Evolutionary conservation across 2,329 filamentous ascomycete genomes (phyloP).

Genomic region (Alternaria incomplexa): DNA sequence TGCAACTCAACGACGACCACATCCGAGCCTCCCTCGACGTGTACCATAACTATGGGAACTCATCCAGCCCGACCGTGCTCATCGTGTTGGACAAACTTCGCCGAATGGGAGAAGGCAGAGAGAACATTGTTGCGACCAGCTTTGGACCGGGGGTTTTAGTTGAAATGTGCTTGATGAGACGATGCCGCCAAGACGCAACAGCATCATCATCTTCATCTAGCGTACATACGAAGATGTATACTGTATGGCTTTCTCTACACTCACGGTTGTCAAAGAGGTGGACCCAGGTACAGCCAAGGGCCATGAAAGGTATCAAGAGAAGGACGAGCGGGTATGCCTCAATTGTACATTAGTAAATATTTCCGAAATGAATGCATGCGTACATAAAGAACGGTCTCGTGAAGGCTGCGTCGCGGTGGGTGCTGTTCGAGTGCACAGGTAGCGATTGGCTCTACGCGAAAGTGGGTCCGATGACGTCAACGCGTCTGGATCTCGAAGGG

Average conservation of each 20-base stretch:
- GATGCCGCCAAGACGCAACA: constrained; percentile 25
- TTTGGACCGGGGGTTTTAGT: constrained; percentile 74
- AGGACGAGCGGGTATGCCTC: neutral
- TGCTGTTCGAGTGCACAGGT: neutral
- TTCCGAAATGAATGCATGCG: neutral
- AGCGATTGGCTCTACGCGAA: neutral
- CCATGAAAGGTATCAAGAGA: neutral
- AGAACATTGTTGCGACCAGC: constrained; percentile 70
- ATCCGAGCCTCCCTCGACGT: constrained; percentile 73
- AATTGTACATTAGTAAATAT: neutral
- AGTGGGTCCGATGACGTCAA: constrained; percentile 9
- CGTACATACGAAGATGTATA: neutral
- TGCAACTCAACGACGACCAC: constrained; percentile 66
- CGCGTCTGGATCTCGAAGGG: neutral
- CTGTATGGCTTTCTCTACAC: neutral
- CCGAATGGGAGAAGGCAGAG: constrained; percentile 50
- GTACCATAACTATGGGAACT: constrained; percentile 73
- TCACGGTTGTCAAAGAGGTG: neutral
- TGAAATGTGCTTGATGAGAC: constrained; percentile 71
- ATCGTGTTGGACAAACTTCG: constrained; percentile 69
- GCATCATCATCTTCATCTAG: neutral
- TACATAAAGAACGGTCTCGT: neutral
- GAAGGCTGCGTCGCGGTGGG: neutral
- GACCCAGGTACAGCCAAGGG: neutral
- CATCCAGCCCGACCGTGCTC: constrained; percentile 70